Evolutionary conservation across 768 basidiomycete species (phyloP).

Genomic region (Fistulinella prunicolor): DNA sequence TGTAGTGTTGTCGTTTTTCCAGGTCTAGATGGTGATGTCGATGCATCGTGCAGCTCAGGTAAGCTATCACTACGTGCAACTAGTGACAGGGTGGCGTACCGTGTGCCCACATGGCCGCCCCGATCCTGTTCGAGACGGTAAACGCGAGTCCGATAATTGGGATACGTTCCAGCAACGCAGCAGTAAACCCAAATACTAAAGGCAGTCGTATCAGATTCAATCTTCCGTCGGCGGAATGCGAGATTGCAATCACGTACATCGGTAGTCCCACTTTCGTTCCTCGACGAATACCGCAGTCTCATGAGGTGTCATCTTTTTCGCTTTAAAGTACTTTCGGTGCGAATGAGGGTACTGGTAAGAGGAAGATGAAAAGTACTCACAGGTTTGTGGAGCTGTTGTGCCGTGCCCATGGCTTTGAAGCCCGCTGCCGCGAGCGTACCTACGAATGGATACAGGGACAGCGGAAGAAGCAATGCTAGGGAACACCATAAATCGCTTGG

Average conservation of each 20-base stretch:
- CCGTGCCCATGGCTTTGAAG: conserved; percentile 66
- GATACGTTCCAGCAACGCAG: conserved; percentile 76
- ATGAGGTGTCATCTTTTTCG: conserved; percentile 74
- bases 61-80: neutral
- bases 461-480: conserved; percentile 57
- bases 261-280: conserved; percentile 88
- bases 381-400: conserved; percentile 63
- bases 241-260: conserved; percentile 43
- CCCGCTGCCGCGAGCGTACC: conserved; percentile 61
- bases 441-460: conserved; percentile 66
- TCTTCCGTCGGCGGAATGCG: neutral
- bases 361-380: conserved; percentile 37
- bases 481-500: neutral
- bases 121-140: conserved; percentile 82
- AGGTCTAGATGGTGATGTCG: conserved; percentile 42
- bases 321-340: conserved; percentile 64
- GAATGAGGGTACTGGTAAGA: neutral
- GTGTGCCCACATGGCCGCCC: conserved; percentile 93
- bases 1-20: conserved; percentile 54
- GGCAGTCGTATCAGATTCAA: neutral
- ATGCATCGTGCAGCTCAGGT: neutral
- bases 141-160: conserved; percentile 82
- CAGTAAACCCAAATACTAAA: conserved; percentile 80
- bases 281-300: conserved; percentile 78
- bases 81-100: conserved; percentile 40